Conservation (phyloP, 2,329 filamentous ascomycete genomes). For the Penicillium thymicola region DNA sequence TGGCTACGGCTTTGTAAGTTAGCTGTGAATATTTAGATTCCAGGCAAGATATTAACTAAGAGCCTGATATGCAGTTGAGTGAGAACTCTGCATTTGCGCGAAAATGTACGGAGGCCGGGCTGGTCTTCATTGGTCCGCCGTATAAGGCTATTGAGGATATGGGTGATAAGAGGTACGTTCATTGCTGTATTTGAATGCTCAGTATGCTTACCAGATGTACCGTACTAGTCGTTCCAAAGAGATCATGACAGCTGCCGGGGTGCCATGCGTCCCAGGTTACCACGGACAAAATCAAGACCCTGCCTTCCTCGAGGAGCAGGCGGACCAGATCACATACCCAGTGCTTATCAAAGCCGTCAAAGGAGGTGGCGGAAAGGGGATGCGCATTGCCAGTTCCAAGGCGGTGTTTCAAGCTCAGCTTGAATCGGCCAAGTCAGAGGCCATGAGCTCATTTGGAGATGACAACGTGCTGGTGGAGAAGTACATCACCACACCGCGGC, state of each 20-base stretch:
- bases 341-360: conserved; percentile 66
- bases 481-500: conserved; percentile 64
- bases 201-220: conserved; percentile 7
- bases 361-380: conserved; percentile 65
- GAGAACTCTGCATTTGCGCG: conserved; percentile 91
- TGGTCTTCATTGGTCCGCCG: conserved; percentile 92
- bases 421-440: conserved; percentile 62
- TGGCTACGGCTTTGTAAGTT: conserved; percentile 76
- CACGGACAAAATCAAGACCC: conserved; percentile 80
- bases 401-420: conserved; percentile 60
- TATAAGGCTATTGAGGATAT: conserved; percentile 72
- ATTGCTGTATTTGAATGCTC: not conserved
- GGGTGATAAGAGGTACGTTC: conserved; percentile 77
- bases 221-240: conserved; percentile 70
- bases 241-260: conserved; percentile 93
- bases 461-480: conserved; percentile 67
- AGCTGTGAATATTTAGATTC: not conserved
- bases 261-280: conserved; percentile 94
- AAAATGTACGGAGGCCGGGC: conserved; percentile 81
- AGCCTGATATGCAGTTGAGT: conserved; percentile 54
- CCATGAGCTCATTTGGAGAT: conserved; percentile 62
- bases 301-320: conserved; percentile 61
- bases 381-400: conserved; percentile 59
- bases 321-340: conserved; percentile 66
- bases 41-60: not conserved